phyloP scores from a whole-genome alignment of 495 filamentous ascomycete genomes.

The Tuber melanosporum region DNA sequence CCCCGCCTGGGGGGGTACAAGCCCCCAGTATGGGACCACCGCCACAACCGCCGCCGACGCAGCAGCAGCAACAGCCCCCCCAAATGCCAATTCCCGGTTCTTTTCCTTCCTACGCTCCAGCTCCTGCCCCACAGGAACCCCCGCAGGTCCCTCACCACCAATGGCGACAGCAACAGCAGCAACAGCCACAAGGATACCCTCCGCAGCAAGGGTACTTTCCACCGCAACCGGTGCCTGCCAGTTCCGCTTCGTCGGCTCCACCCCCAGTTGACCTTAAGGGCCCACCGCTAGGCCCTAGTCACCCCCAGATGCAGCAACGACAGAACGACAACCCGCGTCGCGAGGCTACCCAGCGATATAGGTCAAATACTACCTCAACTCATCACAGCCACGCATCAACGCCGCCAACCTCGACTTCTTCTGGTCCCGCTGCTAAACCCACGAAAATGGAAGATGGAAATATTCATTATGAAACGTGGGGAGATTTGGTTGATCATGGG shows the following conservation, averaged over 20 bases:
- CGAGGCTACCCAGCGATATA: conserved; percentile 23
- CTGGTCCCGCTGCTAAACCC: conserved; percentile 10
- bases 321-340: conserved; percentile 20
- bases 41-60: conserved; percentile 19
- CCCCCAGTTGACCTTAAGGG: background rate
- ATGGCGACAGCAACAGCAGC: conserved; percentile 23
- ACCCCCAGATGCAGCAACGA: conserved; percentile 22
- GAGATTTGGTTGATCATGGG: conserved; percentile 32
- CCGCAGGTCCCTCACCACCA: conserved; percentile 29
- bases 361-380: conserved; percentile 17
- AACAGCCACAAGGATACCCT: conserved; percentile 18
- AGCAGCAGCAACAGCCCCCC: background rate
- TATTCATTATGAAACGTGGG: conserved; percentile 30
- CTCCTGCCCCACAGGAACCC: conserved; percentile 14
- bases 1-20: conserved; percentile 12
- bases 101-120: conserved; percentile 19
- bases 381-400: conserved; percentile 20
- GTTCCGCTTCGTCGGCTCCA: conserved; percentile 3
- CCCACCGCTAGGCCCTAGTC: conserved; percentile 12
- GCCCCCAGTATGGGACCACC: conserved; percentile 17
- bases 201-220: conserved; percentile 24
- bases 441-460: conserved; percentile 26
- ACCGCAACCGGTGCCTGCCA: conserved; percentile 6
- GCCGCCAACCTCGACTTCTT: conserved; percentile 22
- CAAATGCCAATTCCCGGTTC: conserved; percentile 10